Evolutionary conservation across 495 filamentous ascomycete genomes (phyloP), one percentile per base, ranked within the genome.

Genomic region (Talaromyces ruber): DNA sequence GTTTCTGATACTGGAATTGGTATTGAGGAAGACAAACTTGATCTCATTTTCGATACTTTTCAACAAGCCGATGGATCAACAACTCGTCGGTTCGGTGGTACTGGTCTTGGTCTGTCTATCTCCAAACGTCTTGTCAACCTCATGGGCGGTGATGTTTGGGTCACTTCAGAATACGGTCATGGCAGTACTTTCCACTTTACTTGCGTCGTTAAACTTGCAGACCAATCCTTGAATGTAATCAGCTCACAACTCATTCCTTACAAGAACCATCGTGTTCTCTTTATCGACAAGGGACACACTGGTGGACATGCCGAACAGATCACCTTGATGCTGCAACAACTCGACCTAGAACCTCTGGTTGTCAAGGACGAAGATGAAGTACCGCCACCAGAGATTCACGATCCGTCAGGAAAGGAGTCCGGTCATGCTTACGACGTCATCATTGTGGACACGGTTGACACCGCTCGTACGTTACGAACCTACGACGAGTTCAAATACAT

Each of bases 41-140:
- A 97, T 71, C 76, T 98, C 62, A 99, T 99, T 72, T 99, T 99
- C 71, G 94, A 98, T 74, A 99, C 94, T 14, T 99, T 99, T 86
- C 95, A 97, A 69, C 94, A 99, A 77, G 94, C 94, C 9, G 94
- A 99, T 76, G 94, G 94, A 32, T 97, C 93, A 8, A 99, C 95
- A 67, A 99, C 94, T 9, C 83, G 94, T 39, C 91, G 95, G 67
- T 99, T 99, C 70, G 94, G 94, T 70, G 94, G 94, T 65, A 99
- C 94, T 26, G 94, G 94, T 61, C 83, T 99, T 25, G 94, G 94
- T 64, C 79, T 99, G 39, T 97, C 93, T 16, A 99, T 99, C 70
- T 99, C 94, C 18, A 93, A 95, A 78, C 85, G 92, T 64, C 79
- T 99, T 32, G 94, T 98, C 53, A 96, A 93, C 68, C 80, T 99